phyloP scores from a whole-genome alignment of 805 yeast genomes.

The Grigorovia humatica region DNA sequence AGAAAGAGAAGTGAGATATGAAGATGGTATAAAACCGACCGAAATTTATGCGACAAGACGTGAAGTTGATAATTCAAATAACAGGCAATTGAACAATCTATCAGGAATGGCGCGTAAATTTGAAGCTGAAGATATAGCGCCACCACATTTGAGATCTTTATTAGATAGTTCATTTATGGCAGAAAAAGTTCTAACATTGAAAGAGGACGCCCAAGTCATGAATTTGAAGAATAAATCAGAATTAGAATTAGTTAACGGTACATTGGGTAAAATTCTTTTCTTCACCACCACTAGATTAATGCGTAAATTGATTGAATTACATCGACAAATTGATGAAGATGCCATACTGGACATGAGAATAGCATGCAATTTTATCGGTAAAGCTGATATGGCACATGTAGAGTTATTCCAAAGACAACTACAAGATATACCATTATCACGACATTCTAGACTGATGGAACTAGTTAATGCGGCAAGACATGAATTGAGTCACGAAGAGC shows the following conservation, averaged over 20 bases:
- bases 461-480: slow-evolving; percentile 14
- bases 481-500: slow-evolving; percentile 10
- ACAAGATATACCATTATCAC: slow-evolving; percentile 12
- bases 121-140: slow-evolving; percentile 36
- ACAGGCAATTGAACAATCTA: slow-evolving; percentile 37
- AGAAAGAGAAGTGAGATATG: slow-evolving; percentile 46
- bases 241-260: slow-evolving; percentile 70
- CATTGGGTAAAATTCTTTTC: slow-evolving; percentile 61
- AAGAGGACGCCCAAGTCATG: slow-evolving; percentile 91
- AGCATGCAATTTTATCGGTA: slow-evolving; percentile 25
- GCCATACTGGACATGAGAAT: slow-evolving; percentile 25
- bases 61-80: slow-evolving; percentile 76
- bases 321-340: slow-evolving; percentile 20
- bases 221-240: slow-evolving; percentile 73
- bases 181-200: slow-evolving; percentile 48
- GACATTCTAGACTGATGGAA: slow-evolving; percentile 9
- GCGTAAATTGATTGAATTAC: slow-evolving; percentile 16
- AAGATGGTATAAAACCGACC: slow-evolving; percentile 79
- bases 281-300: slow-evolving; percentile 26
- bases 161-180: slow-evolving; percentile 62
- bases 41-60: slow-evolving; percentile 77
- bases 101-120: slow-evolving; percentile 38
- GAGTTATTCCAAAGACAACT: slow-evolving; percentile 22
- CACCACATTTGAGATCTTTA: slow-evolving; percentile 23
- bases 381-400: slow-evolving; percentile 11